These are phyloP conservation scores for Gynandropsis gynandra DNA, from an alignment of 345 rosid species.

Conservation along the genomic window DNA sequence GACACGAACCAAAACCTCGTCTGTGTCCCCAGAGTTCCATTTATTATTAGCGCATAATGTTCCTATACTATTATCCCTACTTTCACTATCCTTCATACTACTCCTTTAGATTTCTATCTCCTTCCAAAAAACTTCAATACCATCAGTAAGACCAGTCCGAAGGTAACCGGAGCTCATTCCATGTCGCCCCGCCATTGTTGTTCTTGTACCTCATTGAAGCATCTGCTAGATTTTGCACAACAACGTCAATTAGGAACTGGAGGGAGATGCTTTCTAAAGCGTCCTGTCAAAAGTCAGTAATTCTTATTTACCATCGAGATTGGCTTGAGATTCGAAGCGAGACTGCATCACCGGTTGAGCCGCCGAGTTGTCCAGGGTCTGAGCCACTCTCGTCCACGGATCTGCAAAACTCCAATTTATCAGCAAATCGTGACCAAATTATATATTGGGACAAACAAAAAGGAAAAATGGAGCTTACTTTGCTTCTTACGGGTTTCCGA, in stretches of 20 bases:
- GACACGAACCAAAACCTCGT: conserved; percentile 30
- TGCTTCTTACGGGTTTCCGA: conserved; percentile 46
- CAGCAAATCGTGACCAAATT: background rate
- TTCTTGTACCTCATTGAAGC: conserved; percentile 15
- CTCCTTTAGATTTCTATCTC: conserved; percentile 4
- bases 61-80: conserved; percentile 4
- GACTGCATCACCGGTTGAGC: conserved; percentile 10
- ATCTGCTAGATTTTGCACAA: conserved; percentile 8
- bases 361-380: conserved; percentile 41
- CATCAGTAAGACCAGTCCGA: conserved; percentile 24
- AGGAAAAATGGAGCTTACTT: conserved; percentile 28
- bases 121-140: conserved; percentile 6
- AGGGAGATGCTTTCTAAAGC: too few species aligned
- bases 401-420: conserved; percentile 11
- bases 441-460: background rate
- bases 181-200: conserved; percentile 5
- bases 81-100: conserved; percentile 19
- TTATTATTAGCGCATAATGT: background rate
- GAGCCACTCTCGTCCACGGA: conserved; percentile 56
- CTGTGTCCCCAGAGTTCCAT: conserved; percentile 14
- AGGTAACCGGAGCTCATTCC: conserved; percentile 21
- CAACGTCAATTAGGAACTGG: too few species aligned
- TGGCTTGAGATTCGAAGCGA: conserved; percentile 27
- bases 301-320: conserved; percentile 1
- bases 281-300: too few species aligned